Percentiles rank a stretch among this genome's conserved stretches.
Evolutionary conservation across 495 filamentous ascomycete species (phyloP).

Genomic region (Lasiosphaeriaceae sp.): DNA sequence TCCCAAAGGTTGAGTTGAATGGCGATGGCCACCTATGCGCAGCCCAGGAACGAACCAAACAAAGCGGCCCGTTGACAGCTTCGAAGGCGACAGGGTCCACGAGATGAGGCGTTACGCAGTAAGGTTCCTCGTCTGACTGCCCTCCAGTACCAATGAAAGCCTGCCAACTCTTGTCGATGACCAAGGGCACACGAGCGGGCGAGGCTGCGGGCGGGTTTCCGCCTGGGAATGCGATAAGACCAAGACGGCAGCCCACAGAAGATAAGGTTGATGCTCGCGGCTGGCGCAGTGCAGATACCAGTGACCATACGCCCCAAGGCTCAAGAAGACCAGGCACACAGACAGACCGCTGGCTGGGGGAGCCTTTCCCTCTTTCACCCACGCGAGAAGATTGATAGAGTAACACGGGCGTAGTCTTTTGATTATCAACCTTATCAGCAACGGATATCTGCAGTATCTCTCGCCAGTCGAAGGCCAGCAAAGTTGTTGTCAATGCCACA

Average conservation of each 20-base stretch:
- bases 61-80: constrained; percentile 2
- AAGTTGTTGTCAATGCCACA: no score
- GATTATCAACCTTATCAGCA: constrained; percentile 12
- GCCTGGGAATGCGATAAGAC: constrained; percentile 3
- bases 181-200: neutral
- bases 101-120: neutral
- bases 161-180: neutral
- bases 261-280: neutral
- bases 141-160: neutral
- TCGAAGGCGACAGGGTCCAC: constrained; percentile 17
- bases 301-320: neutral
- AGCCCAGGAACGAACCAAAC: constrained; percentile 5
- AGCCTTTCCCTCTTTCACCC: neutral
- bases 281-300: neutral
- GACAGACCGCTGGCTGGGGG: neutral
- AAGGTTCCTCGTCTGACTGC: neutral
- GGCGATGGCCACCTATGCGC: constrained; percentile 2
- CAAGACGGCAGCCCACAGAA: neutral
- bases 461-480: neutral
- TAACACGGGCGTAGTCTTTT: neutral
- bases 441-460: constrained; percentile 1
- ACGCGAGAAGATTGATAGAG: neutral
- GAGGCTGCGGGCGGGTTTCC: neutral
- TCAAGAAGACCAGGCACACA: neutral
- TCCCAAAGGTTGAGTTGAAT: constrained; percentile 4